A percentile compares a stretch with the other conserved stretches of the same genome.
Evolutionary conservation across 2,329 filamentous ascomycete genomes (phyloP).

Genomic region (Raffaelea albimanens): DNA sequence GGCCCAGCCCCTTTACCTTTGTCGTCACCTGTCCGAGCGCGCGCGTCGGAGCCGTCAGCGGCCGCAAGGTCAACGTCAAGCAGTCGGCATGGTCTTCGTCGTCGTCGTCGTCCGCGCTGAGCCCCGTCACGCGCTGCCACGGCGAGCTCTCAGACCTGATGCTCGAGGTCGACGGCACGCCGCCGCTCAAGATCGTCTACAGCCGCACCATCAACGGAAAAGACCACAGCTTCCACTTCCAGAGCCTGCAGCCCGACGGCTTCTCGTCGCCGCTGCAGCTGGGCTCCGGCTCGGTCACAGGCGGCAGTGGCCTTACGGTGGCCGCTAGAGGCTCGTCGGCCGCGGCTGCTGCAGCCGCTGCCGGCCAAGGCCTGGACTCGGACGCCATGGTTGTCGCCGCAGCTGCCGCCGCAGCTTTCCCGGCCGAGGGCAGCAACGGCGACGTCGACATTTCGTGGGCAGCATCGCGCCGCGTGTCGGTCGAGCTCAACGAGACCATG

Average conservation of each 20-base stretch:
- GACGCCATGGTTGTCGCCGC: too few relatives aligned
- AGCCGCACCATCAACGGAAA: slow-evolving; percentile 78
- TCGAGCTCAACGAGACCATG: slow-evolving; percentile 87
- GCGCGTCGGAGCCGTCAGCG: slow-evolving; percentile 40
- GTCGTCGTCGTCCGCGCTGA: slow-evolving; percentile 25
- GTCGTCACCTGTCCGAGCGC: slow-evolving; percentile 82
- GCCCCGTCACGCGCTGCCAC: slow-evolving; percentile 53
- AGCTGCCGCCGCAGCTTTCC: not conserved
- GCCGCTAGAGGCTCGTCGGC: not conserved
- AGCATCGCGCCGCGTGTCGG: slow-evolving; percentile 60
- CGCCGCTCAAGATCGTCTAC: slow-evolving; percentile 87
- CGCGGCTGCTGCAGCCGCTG: too few relatives aligned
- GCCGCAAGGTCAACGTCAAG: not conserved
- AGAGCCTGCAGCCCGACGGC: slow-evolving; percentile 86
- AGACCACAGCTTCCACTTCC: slow-evolving; percentile 77
- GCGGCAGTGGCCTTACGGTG: slow-evolving; percentile 29
- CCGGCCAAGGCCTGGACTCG: too few relatives aligned
- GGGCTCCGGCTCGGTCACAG: slow-evolving; percentile 32
- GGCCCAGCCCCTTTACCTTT: slow-evolving; percentile 64
- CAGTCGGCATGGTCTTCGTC: slow-evolving; percentile 26
- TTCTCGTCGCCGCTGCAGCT: slow-evolving; percentile 63
- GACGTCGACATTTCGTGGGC: slow-evolving; percentile 74
- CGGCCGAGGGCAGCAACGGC: slow-evolving; percentile 22
- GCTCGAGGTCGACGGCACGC: slow-evolving; percentile 77
- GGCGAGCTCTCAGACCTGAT: slow-evolving; percentile 81